phyloP scores from a whole-genome alignment of 352 stramenopile genomes.

The Phytophthora nicotianae region DNA sequence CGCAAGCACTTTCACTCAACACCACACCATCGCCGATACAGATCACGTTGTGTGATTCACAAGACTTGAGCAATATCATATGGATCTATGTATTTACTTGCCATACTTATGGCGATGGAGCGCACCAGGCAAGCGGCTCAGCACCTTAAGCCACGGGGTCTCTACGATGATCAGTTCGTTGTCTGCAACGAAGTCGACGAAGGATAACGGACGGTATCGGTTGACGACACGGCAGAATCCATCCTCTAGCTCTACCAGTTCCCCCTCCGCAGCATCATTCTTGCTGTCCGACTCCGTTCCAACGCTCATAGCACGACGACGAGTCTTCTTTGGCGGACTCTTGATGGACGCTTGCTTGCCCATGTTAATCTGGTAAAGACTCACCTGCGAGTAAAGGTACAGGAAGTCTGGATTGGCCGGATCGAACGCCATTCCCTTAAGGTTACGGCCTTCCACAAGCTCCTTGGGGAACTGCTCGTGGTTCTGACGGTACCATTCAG shows the following conservation, averaged over 20 bases:
- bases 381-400: conserved; percentile 83
- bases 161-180: conserved; percentile 85
- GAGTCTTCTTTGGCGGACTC: conserved; percentile 52
- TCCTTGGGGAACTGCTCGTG: conserved; percentile 77
- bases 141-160: conserved; percentile 87
- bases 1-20: background rate
- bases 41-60: too few species aligned
- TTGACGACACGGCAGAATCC: conserved; percentile 81
- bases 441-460: conserved; percentile 70
- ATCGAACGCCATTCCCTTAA: conserved; percentile 86
- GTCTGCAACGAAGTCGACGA: conserved; percentile 78
- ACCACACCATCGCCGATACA: background rate
- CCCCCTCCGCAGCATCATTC: conserved; percentile 56
- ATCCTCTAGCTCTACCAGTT: conserved; percentile 64
- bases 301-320: conserved; percentile 56
- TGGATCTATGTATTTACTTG: conserved; percentile 66
- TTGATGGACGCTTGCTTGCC: conserved; percentile 37
- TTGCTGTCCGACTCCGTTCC: conserved; percentile 67
- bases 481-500: conserved; percentile 73
- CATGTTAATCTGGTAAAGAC: conserved; percentile 88
- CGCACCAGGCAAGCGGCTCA: conserved; percentile 77
- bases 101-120: conserved; percentile 89
- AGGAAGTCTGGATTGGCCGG: conserved; percentile 73
- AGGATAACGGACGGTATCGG: conserved; percentile 84
- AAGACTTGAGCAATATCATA: conserved; percentile 25